Base-by-base conservation (phyloP, 2,329 filamentous ascomycete genomes). In the Whalleya microplaca region DNA sequence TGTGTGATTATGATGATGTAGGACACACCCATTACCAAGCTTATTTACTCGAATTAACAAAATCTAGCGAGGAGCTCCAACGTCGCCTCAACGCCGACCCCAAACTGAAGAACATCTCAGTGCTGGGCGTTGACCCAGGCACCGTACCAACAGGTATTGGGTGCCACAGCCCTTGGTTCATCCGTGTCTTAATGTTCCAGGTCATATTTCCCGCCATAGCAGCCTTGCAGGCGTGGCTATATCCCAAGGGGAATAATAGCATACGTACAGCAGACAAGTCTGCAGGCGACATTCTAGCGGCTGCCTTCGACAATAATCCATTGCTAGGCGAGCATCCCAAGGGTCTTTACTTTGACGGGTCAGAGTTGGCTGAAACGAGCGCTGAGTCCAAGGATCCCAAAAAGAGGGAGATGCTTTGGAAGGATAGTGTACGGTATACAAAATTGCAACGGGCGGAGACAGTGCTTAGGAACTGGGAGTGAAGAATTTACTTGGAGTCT, bases 1-100 rank as follows among this genome's bases (percentile, higher is more conserved):
- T 70, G 59, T 44, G 19, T 52, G 12, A 41, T 68, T 3, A 70
- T 70, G 67, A 69, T 72, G 67, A 57, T 63, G 59, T 63, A 65
- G 40, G 63, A 46, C 3, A 27, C 23, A 27, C 4, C 23, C 23
- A 4, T 4, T 27, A 27, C 23, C 9, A 27, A 9, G 14, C 14
- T 41, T 20, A 23, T 49, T 21, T 49, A 42, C n/a, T 18, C 37
- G 7, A 51, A 41, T 27, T 7, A 51, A 32, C 21, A 29, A 16
- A 18, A 16, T 7, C 12, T 21, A 56, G 53, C 32, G 23, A 18
- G 6, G 64, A 70, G 27, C 66, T 70, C 3, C 67, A 70, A 51
- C 50, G 42, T 2, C 64, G 67, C 2, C 49, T 71, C 1, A 40
- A 55, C 21, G n/a, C 10, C 10, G 61, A 62, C 16, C 50, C 59